Conservation (phyloP, 345 rosid species). For the Salix udensis region DNA sequence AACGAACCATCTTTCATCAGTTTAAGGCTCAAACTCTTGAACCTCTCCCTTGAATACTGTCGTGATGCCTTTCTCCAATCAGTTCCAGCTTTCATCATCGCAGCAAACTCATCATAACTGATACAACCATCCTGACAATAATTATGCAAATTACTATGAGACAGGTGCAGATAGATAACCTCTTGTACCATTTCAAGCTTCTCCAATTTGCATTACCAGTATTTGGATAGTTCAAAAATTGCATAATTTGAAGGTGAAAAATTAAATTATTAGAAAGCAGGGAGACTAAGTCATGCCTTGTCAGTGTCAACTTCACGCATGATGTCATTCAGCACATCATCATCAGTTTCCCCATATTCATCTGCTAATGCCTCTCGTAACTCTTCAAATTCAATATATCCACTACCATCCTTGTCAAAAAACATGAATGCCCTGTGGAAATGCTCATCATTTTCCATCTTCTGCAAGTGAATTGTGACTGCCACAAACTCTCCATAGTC, state of each 20-base stretch:
- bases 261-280: background rate
- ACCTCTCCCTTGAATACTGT: constrained; percentile 94
- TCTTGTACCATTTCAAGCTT: background rate
- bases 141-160: background rate
- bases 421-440: constrained; percentile 86
- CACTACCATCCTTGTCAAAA: constrained; percentile 80
- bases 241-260: background rate
- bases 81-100: constrained; percentile 98
- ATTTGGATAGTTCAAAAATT: background rate
- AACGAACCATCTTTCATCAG: constrained; percentile 96
- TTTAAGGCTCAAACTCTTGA: constrained; percentile 89
- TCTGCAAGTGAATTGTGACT: constrained; percentile 94
- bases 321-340: constrained; percentile 66
- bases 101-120: constrained; percentile 89
- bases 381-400: constrained; percentile 75
- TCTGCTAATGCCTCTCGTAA: constrained; percentile 69
- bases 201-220: background rate
- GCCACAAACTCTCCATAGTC: constrained; percentile 97
- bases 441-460: constrained; percentile 96
- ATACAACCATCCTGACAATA: constrained; percentile 67
- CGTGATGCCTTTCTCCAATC: constrained; percentile 99
- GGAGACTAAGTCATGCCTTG: constrained; percentile 48
- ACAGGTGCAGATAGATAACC: background rate
- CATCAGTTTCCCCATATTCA: constrained; percentile 65
- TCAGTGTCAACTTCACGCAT: constrained; percentile 95